Evolutionary conservation across 164 flowering plant species (phyloP).

Genomic region (Stephania cephalantha): DNA sequence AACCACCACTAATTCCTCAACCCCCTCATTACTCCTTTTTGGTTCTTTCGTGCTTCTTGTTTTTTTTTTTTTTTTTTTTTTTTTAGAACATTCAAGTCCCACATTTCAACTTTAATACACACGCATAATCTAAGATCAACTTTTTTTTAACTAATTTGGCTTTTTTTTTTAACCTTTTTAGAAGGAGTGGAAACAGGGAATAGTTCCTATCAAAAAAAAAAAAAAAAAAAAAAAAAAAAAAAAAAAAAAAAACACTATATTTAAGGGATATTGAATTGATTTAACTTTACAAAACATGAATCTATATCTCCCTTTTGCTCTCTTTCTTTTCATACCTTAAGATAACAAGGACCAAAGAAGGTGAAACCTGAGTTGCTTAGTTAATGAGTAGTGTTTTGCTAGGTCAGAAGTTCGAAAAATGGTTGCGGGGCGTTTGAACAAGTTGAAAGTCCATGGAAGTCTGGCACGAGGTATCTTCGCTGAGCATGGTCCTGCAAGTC

Average conservation of each 20-base stretch:
- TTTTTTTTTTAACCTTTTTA: not conserved
- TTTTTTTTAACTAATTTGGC: not conserved
- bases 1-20: not conserved
- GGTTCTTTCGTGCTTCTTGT: not conserved
- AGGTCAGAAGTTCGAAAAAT: slow-evolving; percentile 52
- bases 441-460: slow-evolving; percentile 69
- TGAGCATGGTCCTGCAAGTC: slow-evolving; percentile 43
- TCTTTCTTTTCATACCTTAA: not conserved
- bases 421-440: slow-evolving; percentile 59
- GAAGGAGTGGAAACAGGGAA: not conserved
- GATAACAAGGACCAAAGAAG: not conserved
- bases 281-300: slow-evolving; percentile 6
- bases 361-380: not conserved
- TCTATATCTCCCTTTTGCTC: slow-evolving; percentile 6
- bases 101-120: not conserved
- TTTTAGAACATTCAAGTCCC: not conserved
- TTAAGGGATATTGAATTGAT: slow-evolving; percentile 6
- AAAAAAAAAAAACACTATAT: not conserved
- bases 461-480: slow-evolving; percentile 68
- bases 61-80: not conserved
- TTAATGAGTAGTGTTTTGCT: not conserved
- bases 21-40: not conserved
- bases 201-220: no score
- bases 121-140: not conserved
- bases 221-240: no score